phyloP scores from a whole-genome alignment of 345 rosid species.

The Crucihimalaya himalaica region DNA sequence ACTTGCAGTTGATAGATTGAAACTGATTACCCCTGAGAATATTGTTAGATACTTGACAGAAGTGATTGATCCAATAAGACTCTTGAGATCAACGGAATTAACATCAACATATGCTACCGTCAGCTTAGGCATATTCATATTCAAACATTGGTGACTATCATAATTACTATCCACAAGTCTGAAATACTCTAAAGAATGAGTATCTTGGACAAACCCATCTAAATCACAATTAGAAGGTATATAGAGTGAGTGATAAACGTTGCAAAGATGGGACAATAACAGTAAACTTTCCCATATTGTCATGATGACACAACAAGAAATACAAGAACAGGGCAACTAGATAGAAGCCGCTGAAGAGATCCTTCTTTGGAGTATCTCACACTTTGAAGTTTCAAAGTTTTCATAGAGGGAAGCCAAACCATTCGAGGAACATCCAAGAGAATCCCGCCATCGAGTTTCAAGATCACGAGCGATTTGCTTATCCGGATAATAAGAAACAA shows the following conservation, averaged over 20 bases:
- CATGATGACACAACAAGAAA: background rate
- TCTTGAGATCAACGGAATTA: background rate
- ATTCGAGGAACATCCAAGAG: background rate
- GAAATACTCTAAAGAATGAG: background rate
- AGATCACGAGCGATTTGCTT: background rate
- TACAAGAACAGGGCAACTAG: background rate
- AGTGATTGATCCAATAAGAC: background rate
- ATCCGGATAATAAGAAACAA: background rate
- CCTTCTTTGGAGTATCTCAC: background rate
- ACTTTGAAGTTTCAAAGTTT: background rate
- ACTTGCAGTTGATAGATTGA: background rate
- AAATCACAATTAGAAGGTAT: background rate
- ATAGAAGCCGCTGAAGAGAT: background rate
- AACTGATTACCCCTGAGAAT: background rate
- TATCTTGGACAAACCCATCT: background rate
- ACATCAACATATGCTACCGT: background rate
- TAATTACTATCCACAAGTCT: background rate
- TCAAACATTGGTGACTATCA: background rate
- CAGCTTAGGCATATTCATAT: constrained; percentile 3
- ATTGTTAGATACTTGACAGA: background rate
- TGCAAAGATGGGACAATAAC: background rate
- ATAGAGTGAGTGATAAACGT: background rate
- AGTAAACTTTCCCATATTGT: background rate
- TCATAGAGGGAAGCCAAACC: background rate
- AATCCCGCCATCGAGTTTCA: background rate